These are phyloP conservation scores for Suhomyces prunicola DNA, from an alignment of 805 yeast species.

Conservation along the genomic window DNA sequence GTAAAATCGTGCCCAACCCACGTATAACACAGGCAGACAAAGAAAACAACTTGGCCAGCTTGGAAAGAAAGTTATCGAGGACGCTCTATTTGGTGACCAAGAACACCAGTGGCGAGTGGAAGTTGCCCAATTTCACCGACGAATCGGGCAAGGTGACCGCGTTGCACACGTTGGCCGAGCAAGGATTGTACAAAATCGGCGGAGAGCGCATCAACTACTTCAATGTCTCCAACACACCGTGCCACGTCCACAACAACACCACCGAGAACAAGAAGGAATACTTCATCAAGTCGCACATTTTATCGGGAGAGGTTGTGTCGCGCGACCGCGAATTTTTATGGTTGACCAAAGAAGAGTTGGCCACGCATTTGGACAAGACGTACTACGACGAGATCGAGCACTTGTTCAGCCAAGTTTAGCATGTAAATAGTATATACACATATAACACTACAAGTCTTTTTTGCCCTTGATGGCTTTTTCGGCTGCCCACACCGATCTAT, in stretches of 20 bases:
- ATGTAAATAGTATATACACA: slow-evolving; percentile 6
- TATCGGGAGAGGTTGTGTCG: slow-evolving; percentile 72
- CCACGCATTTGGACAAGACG: slow-evolving; percentile 45
- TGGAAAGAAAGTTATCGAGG: slow-evolving; percentile 76
- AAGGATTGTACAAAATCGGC: slow-evolving; percentile 67
- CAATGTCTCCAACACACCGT: slow-evolving; percentile 89
- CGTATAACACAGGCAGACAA: slow-evolving; percentile 78
- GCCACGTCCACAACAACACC: slow-evolving; percentile 56
- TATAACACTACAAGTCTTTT: slow-evolving; percentile 43
- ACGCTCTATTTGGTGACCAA: slow-evolving; percentile 76
- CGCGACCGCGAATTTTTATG: slow-evolving; percentile 60
- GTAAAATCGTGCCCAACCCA: slow-evolving; percentile 67
- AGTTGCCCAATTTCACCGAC: slow-evolving; percentile 68
- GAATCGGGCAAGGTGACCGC: slow-evolving; percentile 37
- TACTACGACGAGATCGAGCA: slow-evolving; percentile 58
- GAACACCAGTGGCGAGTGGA: slow-evolving; percentile 52
- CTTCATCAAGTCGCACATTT: slow-evolving; percentile 79
- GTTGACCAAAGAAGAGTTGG: slow-evolving; percentile 80
- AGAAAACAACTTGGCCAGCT: slow-evolving; percentile 54
- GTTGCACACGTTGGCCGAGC: slow-evolving; percentile 71
- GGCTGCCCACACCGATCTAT: slow-evolving; percentile 85
- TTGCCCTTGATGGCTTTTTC: slow-evolving; percentile 70
- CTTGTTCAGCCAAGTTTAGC: slow-evolving; percentile 41
- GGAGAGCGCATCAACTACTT: slow-evolving; percentile 79
- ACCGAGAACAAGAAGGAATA: slow-evolving; percentile 48